Percentiles rank a stretch among this genome's conserved stretches.
phyloP scores from a whole-genome alignment of 495 filamentous ascomycete genomes.

The Cryomyces antarcticus region DNA sequence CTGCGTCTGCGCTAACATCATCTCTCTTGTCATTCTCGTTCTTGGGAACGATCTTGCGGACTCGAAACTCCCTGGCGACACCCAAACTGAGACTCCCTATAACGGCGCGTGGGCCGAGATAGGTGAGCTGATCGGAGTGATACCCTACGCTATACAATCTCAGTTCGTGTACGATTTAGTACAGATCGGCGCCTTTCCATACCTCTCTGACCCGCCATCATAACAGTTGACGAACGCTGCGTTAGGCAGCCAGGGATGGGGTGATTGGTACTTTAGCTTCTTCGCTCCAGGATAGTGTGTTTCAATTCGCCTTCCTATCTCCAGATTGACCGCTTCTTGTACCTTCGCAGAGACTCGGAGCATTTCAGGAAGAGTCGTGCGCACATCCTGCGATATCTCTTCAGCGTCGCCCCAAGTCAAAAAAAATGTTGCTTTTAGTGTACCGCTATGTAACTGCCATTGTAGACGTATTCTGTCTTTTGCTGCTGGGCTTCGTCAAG shows the following conservation, averaged over 20 bases:
- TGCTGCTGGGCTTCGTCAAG: slow-evolving; percentile 38
- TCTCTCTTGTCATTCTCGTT: slow-evolving; percentile 19
- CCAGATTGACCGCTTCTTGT: slow-evolving; percentile 49
- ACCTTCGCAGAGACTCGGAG: slow-evolving; percentile 43
- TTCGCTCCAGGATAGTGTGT: slow-evolving; percentile 37
- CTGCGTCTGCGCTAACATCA: slow-evolving; percentile 30
- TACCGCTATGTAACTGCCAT: slow-evolving; percentile 46
- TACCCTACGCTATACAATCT: slow-evolving; percentile 42
- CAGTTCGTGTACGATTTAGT: too few relatives aligned
- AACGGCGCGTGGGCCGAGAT: slow-evolving; percentile 67
- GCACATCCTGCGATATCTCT: slow-evolving; percentile 35
- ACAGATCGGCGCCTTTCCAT: too few relatives aligned
- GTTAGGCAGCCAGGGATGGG: slow-evolving; percentile 58
- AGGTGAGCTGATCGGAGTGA: slow-evolving; percentile 82
- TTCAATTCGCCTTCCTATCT: slow-evolving; percentile 44
- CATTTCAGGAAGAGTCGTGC: slow-evolving; percentile 50
- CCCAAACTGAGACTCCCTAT: slow-evolving; percentile 85
- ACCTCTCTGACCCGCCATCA: slow-evolving; percentile 44
- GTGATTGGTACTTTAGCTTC: slow-evolving; percentile 61
- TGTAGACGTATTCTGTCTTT: slow-evolving; percentile 66
- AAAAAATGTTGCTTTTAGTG: not conserved
- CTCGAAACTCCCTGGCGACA: slow-evolving; percentile 75
- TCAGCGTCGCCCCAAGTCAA: not conserved
- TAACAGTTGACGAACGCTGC: slow-evolving; percentile 92
- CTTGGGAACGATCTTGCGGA: slow-evolving; percentile 48